phyloP scores from a whole-genome alignment of 495 filamentous ascomycete genomes.

The Acidiella bohemica region DNA sequence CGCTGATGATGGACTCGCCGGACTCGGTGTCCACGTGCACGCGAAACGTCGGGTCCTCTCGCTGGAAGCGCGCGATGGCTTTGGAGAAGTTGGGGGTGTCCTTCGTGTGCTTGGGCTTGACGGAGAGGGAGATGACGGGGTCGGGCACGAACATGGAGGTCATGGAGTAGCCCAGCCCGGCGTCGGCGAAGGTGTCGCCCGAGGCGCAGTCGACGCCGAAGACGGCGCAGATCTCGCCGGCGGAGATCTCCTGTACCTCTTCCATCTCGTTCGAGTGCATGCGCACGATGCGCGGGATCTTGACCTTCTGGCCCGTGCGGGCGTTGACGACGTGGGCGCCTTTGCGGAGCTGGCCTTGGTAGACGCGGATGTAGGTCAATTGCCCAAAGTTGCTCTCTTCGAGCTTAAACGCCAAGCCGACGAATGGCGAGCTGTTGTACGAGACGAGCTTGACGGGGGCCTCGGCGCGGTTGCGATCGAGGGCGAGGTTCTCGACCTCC shows the following conservation, averaged over 20 bases:
- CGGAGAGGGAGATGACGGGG: constrained; percentile 92
- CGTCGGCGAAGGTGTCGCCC: constrained; percentile 97
- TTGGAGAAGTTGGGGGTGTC: constrained; percentile 93
- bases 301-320: constrained; percentile 86
- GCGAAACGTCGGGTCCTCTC: constrained; percentile 96
- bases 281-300: constrained; percentile 91
- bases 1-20: constrained; percentile 91
- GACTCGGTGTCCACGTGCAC: constrained; percentile 82
- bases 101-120: constrained; percentile 89
- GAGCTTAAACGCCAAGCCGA: constrained; percentile 95
- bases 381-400: constrained; percentile 99
- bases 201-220: constrained; percentile 98
- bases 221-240: constrained; percentile 96
- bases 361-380: constrained; percentile 96
- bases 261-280: constrained; percentile 99
- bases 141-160: constrained; percentile 98
- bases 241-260: constrained; percentile 78
- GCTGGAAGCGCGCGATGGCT: constrained; percentile 97
- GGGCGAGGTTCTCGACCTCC: constrained; percentile 79
- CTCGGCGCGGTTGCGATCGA: constrained; percentile 70
- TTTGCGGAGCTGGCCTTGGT: constrained; percentile 85
- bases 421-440: constrained; percentile 85
- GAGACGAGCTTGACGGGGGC: constrained; percentile 71
- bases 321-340: constrained; percentile 86
- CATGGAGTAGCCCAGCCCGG: constrained; percentile 85